Conservation (phyloP, 2,329 filamentous ascomycete genomes). For the Verruconis gallopava region DNA sequence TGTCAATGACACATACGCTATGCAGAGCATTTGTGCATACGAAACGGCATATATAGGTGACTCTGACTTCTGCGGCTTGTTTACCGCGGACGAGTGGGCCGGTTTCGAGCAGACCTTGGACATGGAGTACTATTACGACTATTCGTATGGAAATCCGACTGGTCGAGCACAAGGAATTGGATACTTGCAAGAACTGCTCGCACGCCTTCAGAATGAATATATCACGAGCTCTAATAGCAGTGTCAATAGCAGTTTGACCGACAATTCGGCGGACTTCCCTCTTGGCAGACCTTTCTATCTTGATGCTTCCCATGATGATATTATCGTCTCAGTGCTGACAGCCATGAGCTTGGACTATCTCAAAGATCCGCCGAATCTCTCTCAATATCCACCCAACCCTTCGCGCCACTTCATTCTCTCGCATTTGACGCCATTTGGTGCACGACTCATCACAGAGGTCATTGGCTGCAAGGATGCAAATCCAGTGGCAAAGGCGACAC, state of each 20-base stretch:
- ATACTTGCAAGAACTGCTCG: conserved; percentile 39
- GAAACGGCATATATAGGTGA: conserved; percentile 37
- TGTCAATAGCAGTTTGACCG: conserved; percentile 37
- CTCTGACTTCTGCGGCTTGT: conserved; percentile 40
- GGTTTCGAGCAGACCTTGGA: conserved; percentile 42
- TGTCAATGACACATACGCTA: conserved; percentile 35
- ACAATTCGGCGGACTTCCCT: conserved; percentile 34
- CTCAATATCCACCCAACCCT: conserved; percentile 29
- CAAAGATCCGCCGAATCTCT: conserved; percentile 32
- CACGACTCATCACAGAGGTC: conserved; percentile 41
- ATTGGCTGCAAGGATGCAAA: conserved; percentile 35
- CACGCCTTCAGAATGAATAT: conserved; percentile 34
- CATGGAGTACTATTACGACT: conserved; percentile 38
- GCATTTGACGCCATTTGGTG: conserved; percentile 42
- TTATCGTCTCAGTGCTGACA: conserved; percentile 36
- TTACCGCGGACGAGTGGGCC: conserved; percentile 42
- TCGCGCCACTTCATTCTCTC: conserved; percentile 37
- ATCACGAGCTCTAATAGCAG: conserved; percentile 37
- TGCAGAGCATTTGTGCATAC: conserved; percentile 41
- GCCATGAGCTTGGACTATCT: conserved; percentile 44
- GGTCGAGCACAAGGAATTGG: conserved; percentile 41
- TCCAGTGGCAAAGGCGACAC: conserved; percentile 27
- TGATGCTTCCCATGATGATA: conserved; percentile 42
- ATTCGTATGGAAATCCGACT: conserved; percentile 35
- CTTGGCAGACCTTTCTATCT: conserved; percentile 37